Base-by-base conservation (phyloP, 768 basidiomycete species). In the Russula sp. region DNA sequence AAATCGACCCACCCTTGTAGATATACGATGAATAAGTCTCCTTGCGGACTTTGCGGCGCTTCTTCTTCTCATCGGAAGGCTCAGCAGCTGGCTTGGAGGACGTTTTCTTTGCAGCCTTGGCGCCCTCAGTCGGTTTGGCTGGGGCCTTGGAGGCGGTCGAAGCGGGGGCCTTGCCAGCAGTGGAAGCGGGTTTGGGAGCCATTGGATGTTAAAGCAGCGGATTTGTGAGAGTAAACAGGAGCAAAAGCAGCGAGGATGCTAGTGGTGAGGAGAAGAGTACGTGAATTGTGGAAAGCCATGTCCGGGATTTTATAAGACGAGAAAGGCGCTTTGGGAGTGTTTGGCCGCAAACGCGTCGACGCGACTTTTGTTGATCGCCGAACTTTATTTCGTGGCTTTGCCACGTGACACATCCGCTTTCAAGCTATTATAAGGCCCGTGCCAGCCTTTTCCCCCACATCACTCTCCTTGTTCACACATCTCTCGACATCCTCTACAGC, bases 21-120 rank as follows among this genome's bases (percentile, higher is more conserved):
- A 93, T 90, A 78, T 95, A 94, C 4, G 91, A 91, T 36, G 90
- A 89, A 78, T 93, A 95, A 7, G 91, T 93, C 77, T 94, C 93
- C 81, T 93, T 93, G 75, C 88, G 79, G 67, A 81, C 71, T 80
- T 90, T 93, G 78, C 83, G 83, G 70, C 88, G 81, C 81, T 90
- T 91, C 81, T 91, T 92, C 86, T 93, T 92, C 65, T 73, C 78
- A 36, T 83, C 91, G 61, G 83, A 85, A 54, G 80, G 82, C 56
- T 83, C 79, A 10, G 76, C 72, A 11, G 84, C 78, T 14, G 84
- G 78, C 66, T 84, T 85, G 34, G 85, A 75, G 36, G 58, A 36
- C 1, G 86, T 87, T 75, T 90, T 93, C 82, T 93, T 94, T 29
- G 87, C 87, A 7, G 83, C 85, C 76, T 91, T 88, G 13, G 79